phyloP scores from a whole-genome alignment of 1,284 basidiomycete species.

The Coniferiporia sulphurascens region DNA sequence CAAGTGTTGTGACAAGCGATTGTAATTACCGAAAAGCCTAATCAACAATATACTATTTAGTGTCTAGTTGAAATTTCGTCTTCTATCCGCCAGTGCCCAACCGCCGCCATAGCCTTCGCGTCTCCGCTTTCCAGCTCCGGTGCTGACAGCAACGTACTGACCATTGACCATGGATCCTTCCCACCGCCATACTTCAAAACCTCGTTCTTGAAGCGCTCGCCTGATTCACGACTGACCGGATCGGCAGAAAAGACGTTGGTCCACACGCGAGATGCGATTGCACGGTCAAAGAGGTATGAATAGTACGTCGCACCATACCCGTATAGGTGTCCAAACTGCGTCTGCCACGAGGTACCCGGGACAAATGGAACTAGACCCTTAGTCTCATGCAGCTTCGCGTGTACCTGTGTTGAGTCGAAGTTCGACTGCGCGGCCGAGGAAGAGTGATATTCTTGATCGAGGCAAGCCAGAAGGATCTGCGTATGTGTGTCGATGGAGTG shows the following conservation, averaged over 20 bases:
- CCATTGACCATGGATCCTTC: constrained; percentile 91
- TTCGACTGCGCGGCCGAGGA: constrained; percentile 42
- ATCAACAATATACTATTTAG: constrained; percentile 2
- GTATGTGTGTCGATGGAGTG: constrained; percentile 82
- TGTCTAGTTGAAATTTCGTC: constrained; percentile 45
- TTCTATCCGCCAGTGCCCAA: constrained; percentile 83
- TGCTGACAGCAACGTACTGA: constrained; percentile 66
- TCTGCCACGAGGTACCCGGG: constrained; percentile 85
- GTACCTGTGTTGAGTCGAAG: constrained; percentile 70
- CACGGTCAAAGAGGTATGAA: constrained; percentile 93
- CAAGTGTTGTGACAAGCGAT: no score
- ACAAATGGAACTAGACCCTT: constrained; percentile 81
- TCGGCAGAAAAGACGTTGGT: constrained; percentile 63
- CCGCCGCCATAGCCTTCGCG: constrained; percentile 78
- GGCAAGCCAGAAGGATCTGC: constrained; percentile 84
- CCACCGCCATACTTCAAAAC: constrained; percentile 84
- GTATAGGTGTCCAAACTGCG: constrained; percentile 92
- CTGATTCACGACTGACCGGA: constrained; percentile 58
- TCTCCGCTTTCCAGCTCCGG: constrained; percentile 68
- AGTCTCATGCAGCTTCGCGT: constrained; percentile 60
- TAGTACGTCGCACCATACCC: constrained; percentile 98
- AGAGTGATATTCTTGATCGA: constrained; percentile 93
- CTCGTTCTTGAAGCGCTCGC: constrained; percentile 77
- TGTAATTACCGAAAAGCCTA: no score
- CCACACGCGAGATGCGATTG: constrained; percentile 92